Evolutionary conservation across 129 eudicot species (phyloP).

Genomic region (Rutidosis leptorrhynchoides): DNA sequence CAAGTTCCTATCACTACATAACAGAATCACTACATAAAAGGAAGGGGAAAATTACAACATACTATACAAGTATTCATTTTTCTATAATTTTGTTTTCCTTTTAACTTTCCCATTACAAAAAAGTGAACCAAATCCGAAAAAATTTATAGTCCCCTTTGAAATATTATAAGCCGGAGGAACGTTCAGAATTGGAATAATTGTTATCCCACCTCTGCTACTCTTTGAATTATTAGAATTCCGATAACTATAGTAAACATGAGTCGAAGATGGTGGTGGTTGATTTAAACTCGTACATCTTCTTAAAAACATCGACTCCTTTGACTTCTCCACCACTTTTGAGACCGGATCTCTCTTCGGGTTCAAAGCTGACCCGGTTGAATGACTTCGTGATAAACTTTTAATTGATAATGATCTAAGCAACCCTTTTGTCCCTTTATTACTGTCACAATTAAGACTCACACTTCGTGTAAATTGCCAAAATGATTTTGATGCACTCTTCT

Average conservation of each 20-base stretch:
- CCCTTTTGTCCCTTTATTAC: slow-evolving; percentile 39
- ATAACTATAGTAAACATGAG: slow-evolving; percentile 30
- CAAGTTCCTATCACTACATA: too few relatives aligned
- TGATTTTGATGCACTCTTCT: slow-evolving; percentile 39
- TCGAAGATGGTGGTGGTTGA: slow-evolving; percentile 33
- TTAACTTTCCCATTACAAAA: slow-evolving; percentile 68
- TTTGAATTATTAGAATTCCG: slow-evolving; percentile 28
- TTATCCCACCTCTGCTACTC: slow-evolving; percentile 48
- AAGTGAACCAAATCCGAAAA: slow-evolving; percentile 78
- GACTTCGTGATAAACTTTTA: slow-evolving; percentile 53
- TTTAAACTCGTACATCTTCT: slow-evolving; percentile 30
- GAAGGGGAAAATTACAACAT: slow-evolving; percentile 28
- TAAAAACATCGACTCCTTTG: slow-evolving; percentile 37
- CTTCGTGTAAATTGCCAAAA: slow-evolving; percentile 89
- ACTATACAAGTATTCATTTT: slow-evolving; percentile 6
- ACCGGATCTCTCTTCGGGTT: slow-evolving; percentile 37
- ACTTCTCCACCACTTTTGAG: slow-evolving; percentile 33
- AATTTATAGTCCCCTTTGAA: slow-evolving; percentile 50
- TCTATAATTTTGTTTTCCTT: slow-evolving; percentile 56
- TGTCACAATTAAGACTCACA: slow-evolving; percentile 58
- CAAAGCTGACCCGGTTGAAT: slow-evolving; percentile 89
- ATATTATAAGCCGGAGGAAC: slow-evolving; percentile 59
- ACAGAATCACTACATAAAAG: too few relatives aligned
- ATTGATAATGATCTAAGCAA: slow-evolving; percentile 49
- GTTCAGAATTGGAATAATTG: slow-evolving; percentile 68